Conservation (phyloP, 1,284 basidiomycete species). For the Thelephora terrestris region DNA sequence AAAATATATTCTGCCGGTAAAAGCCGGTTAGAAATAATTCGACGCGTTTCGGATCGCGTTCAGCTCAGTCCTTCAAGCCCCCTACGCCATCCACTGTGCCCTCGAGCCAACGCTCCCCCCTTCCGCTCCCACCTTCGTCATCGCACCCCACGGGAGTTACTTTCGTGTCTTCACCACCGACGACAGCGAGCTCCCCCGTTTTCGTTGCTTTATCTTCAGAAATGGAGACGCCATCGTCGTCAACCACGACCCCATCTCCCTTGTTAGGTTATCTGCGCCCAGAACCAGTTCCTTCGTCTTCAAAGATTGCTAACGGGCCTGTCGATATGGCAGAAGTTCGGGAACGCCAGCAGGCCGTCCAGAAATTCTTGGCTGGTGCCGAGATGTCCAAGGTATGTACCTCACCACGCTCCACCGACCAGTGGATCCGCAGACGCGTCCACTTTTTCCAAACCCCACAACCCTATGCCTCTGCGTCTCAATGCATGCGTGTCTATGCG, state of each 20-base stretch:
- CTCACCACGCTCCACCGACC: constrained; percentile 13
- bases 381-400: constrained; percentile 64
- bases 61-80: neutral
- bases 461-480: constrained; percentile 2
- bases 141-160: constrained; percentile 45
- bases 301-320: constrained; percentile 23
- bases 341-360: constrained; percentile 49
- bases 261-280: constrained; percentile 48
- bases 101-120: neutral
- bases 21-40: neutral
- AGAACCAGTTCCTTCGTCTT: constrained; percentile 27
- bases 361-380: constrained; percentile 65
- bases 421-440: constrained; percentile 11
- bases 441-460: constrained; percentile 9
- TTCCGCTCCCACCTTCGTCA: constrained; percentile 36
- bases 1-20: neutral
- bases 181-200: constrained; percentile 36
- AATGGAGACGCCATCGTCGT: constrained; percentile 70
- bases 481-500: neutral
- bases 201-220: constrained; percentile 4
- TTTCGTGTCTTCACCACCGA: constrained; percentile 60
- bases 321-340: constrained; percentile 39
- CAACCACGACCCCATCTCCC: constrained; percentile 67
- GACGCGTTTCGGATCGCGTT: neutral
- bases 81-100: neutral